Evolutionary conservation across 805 yeast genomes (phyloP).

Genomic region (Cephaloascus fragrans): DNA sequence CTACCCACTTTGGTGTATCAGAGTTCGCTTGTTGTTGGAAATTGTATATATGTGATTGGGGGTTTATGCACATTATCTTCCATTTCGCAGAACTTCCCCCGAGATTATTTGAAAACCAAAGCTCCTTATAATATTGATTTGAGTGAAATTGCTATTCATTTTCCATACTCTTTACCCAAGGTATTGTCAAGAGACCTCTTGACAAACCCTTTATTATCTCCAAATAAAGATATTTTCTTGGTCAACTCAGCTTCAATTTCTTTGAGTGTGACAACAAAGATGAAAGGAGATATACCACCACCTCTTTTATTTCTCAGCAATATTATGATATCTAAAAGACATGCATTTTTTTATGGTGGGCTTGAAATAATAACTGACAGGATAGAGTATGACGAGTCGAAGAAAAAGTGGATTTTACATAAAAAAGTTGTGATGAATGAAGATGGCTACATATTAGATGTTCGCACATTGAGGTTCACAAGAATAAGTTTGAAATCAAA

Average conservation of each 20-base stretch:
- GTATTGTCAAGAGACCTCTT: slow-evolving; percentile 21
- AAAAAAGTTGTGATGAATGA: slow-evolving; percentile 39
- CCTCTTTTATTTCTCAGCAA: slow-evolving; percentile 39
- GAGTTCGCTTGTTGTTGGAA: slow-evolving; percentile 25
- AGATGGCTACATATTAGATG: slow-evolving; percentile 52
- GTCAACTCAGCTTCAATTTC: slow-evolving; percentile 18
- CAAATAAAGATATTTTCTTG: slow-evolving; percentile 14
- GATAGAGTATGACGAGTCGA: slow-evolving; percentile 2
- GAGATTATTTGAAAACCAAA: slow-evolving; percentile 3
- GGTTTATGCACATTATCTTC: slow-evolving; percentile 24
- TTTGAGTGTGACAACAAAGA: slow-evolving; percentile 7
- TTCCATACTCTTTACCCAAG: slow-evolving; percentile 29
- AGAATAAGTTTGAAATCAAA: slow-evolving; percentile 16
- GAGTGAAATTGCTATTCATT: slow-evolving; percentile 11
- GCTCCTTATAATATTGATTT: background rate
- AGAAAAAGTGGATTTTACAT: slow-evolving; percentile 25
- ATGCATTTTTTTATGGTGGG: slow-evolving; percentile 64
- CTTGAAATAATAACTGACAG: slow-evolving; percentile 20
- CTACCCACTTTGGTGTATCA: slow-evolving; percentile 35
- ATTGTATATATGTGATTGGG: slow-evolving; percentile 31
- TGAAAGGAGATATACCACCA: slow-evolving; percentile 37
- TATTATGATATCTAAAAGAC: slow-evolving; percentile 41
- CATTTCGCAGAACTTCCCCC: slow-evolving; percentile 12
- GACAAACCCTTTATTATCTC: slow-evolving; percentile 34
- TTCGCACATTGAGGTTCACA: slow-evolving; percentile 34